phyloP scores from a whole-genome alignment of 2,329 filamentous ascomycete genomes.

The Gaeumannomyces tritici region DNA sequence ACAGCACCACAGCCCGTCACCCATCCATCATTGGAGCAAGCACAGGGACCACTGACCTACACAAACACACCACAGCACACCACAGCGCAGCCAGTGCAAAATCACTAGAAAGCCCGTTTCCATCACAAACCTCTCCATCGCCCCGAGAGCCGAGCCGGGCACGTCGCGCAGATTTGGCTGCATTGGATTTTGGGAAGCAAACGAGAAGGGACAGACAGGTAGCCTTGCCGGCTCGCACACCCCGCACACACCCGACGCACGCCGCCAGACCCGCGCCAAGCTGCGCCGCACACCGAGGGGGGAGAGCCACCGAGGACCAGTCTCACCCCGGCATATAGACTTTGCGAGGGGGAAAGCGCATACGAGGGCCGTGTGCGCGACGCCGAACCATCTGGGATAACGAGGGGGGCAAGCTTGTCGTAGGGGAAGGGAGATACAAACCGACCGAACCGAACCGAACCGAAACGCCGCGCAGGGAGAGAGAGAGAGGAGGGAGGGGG shows the following conservation, averaged over 20 bases:
- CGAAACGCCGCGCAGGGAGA: too few relatives aligned
- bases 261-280: not conserved
- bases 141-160: too few relatives aligned
- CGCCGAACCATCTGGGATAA: too few relatives aligned
- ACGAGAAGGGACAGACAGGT: not conserved
- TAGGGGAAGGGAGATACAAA: too few relatives aligned
- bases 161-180: not conserved
- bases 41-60: not conserved
- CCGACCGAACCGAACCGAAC: too few relatives aligned
- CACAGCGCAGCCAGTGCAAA: too few relatives aligned
- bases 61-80: too few relatives aligned
- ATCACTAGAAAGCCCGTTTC: not conserved
- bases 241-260: not conserved
- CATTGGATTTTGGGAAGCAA: not conserved
- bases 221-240: not conserved
- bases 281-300: not conserved
- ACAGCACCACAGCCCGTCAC: not conserved
- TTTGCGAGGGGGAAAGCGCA: not conserved
- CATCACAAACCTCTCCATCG: too few relatives aligned
- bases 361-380: not conserved
- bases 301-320: not conserved
- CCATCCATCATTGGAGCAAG: not conserved
- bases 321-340: too few relatives aligned
- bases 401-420: too few relatives aligned
- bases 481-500: too few relatives aligned